phyloP scores from a whole-genome alignment of 1,284 basidiomycete species.

The Austroboletus novae-zelandiae region DNA sequence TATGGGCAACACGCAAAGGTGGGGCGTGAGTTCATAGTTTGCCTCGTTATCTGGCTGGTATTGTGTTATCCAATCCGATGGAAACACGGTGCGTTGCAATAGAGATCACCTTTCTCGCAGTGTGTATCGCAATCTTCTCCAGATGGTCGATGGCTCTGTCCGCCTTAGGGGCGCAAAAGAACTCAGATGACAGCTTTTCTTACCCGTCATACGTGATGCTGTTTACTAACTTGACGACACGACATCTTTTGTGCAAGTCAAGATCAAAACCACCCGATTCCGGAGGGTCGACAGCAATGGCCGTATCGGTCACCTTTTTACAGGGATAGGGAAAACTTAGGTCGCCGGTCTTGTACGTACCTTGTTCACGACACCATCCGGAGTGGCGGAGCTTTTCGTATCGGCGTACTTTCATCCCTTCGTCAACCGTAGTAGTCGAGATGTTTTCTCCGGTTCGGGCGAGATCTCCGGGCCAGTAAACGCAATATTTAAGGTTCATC shows the following conservation, averaged over 20 bases:
- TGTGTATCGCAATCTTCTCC: slow-evolving; percentile 19
- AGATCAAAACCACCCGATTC: slow-evolving; percentile 61
- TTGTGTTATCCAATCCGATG: slow-evolving; percentile 12
- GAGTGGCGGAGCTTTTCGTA: slow-evolving; percentile 38
- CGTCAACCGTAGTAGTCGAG: too few species aligned
- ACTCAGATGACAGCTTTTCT: slow-evolving; percentile 44
- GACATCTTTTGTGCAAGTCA: slow-evolving; percentile 80
- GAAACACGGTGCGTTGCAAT: background rate
- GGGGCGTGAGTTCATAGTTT: slow-evolving; percentile 43
- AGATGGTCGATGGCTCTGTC: slow-evolving; percentile 67
- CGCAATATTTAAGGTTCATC: too few species aligned
- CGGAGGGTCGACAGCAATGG: slow-evolving; percentile 68
- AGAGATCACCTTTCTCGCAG: too few species aligned
- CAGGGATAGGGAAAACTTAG: background rate
- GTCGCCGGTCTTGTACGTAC: slow-evolving; percentile 36
- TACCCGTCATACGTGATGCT: background rate
- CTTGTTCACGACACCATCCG: slow-evolving; percentile 83
- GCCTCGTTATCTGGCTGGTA: slow-evolving; percentile 39
- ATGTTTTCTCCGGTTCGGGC: too few species aligned
- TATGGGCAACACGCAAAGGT: too few species aligned
- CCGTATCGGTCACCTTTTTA: slow-evolving; percentile 67
- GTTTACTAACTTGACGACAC: slow-evolving; percentile 87
- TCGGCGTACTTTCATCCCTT: too few species aligned
- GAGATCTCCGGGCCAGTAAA: too few species aligned
- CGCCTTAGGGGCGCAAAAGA: background rate